Evolutionary conservation across 805 yeast species (phyloP).

Genomic region (Lachancea mirantina): DNA sequence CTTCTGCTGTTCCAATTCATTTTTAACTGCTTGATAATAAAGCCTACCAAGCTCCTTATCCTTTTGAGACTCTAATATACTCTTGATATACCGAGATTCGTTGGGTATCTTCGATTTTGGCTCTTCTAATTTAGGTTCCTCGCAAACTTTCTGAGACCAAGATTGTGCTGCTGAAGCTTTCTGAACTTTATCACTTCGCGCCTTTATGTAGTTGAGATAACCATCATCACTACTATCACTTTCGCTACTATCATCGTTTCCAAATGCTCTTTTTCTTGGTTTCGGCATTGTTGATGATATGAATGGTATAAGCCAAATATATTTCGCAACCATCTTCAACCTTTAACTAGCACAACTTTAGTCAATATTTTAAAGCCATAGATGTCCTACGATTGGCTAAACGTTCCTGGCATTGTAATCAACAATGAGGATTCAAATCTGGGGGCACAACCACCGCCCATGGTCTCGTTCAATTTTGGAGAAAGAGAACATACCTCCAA

Average conservation of each 20-base stretch:
- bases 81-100: constrained; percentile 32
- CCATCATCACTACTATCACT: constrained; percentile 44
- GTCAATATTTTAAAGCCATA: background rate
- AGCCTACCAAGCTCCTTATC: constrained; percentile 40
- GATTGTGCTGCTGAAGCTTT: background rate
- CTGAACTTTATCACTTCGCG: background rate
- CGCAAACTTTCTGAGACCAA: constrained; percentile 1
- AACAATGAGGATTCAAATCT: constrained; percentile 18
- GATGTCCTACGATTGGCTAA: constrained; percentile 49
- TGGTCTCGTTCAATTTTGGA: constrained; percentile 42
- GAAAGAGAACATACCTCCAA: constrained; percentile 1
- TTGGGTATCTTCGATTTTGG: background rate
- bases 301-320: too few relatives aligned
- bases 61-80: constrained; percentile 38
- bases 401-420: constrained; percentile 34
- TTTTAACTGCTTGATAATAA: constrained; percentile 33
- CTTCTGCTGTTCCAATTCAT: constrained; percentile 33
- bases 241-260: constrained; percentile 25
- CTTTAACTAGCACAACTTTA: too few relatives aligned
- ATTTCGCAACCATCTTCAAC: too few relatives aligned
- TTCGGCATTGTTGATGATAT: background rate
- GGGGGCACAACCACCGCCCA: constrained; percentile 37
- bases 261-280: constrained; percentile 6
- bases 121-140: background rate
- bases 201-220: background rate